These are phyloP conservation scores for Rhodotorula sp. DNA, from an alignment of 1,284 basidiomycete genomes.

Conservation along the genomic window DNA sequence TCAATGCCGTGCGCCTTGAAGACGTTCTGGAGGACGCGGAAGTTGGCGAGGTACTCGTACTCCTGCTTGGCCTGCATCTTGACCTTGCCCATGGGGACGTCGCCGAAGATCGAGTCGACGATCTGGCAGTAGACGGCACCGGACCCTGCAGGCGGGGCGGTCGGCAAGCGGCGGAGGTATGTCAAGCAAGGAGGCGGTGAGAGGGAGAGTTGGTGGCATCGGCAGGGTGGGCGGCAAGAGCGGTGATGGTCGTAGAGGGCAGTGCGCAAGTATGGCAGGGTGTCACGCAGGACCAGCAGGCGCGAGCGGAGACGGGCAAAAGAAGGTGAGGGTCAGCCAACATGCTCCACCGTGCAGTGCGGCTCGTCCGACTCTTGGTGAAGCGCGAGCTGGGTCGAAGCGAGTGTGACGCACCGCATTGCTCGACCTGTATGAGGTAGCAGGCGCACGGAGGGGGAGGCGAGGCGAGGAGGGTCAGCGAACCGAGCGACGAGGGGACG, in stretches of 20 bases:
- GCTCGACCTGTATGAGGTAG: conserved; percentile 61
- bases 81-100: conserved; percentile 81
- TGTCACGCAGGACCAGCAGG: background rate
- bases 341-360: background rate
- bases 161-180: too few relatives aligned
- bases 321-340: conserved; percentile 13
- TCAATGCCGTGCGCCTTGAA: conserved; percentile 90
- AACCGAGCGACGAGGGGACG: background rate
- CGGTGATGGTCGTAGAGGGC: too few relatives aligned
- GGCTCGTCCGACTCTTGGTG: too few relatives aligned
- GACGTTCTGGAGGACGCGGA: conserved; percentile 86
- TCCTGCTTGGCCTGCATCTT: conserved; percentile 89
- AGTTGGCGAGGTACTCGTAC: conserved; percentile 94
- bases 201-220: too few relatives aligned
- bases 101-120: conserved; percentile 89
- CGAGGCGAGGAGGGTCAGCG: too few relatives aligned
- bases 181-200: too few relatives aligned
- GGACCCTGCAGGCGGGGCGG: conserved; percentile 49
- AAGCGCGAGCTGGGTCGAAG: background rate
- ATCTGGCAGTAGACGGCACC: conserved; percentile 87
- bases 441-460: too few relatives aligned
- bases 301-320: background rate
- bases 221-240: too few relatives aligned
- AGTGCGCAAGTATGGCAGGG: too few relatives aligned
- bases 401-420: conserved; percentile 66